A percentile compares a stretch with the other conserved stretches of the same genome.
These are phyloP conservation scores for Tylopilus subfusipes DNA, from an alignment of 768 basidiomycete genomes.

Conservation along the genomic window DNA sequence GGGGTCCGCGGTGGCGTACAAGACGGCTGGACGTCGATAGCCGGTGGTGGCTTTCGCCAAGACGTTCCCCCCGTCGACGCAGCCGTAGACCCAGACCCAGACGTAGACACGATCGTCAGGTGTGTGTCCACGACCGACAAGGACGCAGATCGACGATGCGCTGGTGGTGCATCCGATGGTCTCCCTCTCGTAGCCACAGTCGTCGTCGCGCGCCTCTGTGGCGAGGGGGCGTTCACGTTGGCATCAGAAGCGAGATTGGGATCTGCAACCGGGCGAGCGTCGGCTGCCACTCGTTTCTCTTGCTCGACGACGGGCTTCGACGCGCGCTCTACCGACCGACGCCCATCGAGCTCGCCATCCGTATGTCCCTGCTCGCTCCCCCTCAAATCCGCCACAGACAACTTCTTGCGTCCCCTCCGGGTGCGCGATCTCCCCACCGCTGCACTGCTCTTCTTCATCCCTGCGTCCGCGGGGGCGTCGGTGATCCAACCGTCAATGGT, in stretches of 20 bases:
- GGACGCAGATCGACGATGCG: conserved; percentile 17
- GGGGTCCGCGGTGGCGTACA: not conserved
- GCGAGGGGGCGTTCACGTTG: not conserved
- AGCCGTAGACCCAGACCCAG: not conserved
- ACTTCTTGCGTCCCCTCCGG: conserved; percentile 13
- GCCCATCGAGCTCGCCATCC: conserved; percentile 21
- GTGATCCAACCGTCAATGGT: conserved; percentile 20
- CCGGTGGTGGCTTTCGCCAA: conserved; percentile 11
- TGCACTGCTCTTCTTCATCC: not conserved
- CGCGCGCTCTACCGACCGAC: not conserved
- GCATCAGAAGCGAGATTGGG: not conserved
- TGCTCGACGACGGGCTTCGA: not conserved
- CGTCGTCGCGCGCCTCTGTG: conserved; percentile 5
- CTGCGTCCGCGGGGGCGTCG: not conserved
- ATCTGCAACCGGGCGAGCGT: not conserved
- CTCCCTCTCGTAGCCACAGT: not conserved
- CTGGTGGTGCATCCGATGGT: not conserved
- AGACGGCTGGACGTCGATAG: not conserved
- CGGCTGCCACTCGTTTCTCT: not conserved
- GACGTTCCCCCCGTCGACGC: not conserved
- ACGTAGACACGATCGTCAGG: not conserved
- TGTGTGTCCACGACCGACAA: conserved; percentile 6
- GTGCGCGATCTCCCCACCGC: not conserved
- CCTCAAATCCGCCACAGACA: conserved; percentile 25
- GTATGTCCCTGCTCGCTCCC: conserved; percentile 28